Base-by-base conservation (phyloP, 768 basidiomycete species). In the Tylopilus rubrobrunneus region DNA sequence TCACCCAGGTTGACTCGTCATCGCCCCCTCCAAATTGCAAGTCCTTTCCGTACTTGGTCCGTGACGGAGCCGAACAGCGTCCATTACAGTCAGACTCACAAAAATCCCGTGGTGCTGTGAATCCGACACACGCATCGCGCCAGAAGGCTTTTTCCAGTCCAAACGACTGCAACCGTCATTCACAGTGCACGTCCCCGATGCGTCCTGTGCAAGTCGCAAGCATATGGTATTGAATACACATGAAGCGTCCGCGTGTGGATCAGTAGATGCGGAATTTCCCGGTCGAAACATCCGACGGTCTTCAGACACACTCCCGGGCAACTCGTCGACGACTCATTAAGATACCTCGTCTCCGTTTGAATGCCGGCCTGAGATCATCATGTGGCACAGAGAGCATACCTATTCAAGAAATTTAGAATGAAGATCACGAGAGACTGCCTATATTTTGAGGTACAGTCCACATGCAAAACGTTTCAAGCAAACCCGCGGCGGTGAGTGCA, bases 341-440 rank as follows among this genome's bases (percentile, higher is more conserved):
- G 54, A 36, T 7, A 34, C 44, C 36, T 28, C 12, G 1, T 12
- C 29, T 31, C 14, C 31, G 17, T 31, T 15, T 17, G 5, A 9
- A 49, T 48, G 28, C 7, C n/a, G 27, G 21, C 11, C n/a, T 34
- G 43, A n/a, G n/a, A 45, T 53, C 31, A 45, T 15, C 39, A 3
- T 4, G 27, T 33, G 48, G 33, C 44, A 28, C 45, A 6, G 9
- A 36, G 19, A n/a, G 7, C 6, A 8, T 48, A 2, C 25, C 29
- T 37, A 41, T 58, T 55, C 42, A 6, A 47, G 49, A 28, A 28
- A 52, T 10, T 17, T 7, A n/a, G 5, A 44, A 41, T 27, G 53
- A 48, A 34, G 25, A 58, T 64, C 58, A 48, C 37, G 28, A 9
- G 28, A 9, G 29, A 33, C 29, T 11, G 31, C 33, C 14, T 15